Evolutionary conservation across 805 yeast species (phyloP).

Genomic region (Osmozyma mogii): DNA sequence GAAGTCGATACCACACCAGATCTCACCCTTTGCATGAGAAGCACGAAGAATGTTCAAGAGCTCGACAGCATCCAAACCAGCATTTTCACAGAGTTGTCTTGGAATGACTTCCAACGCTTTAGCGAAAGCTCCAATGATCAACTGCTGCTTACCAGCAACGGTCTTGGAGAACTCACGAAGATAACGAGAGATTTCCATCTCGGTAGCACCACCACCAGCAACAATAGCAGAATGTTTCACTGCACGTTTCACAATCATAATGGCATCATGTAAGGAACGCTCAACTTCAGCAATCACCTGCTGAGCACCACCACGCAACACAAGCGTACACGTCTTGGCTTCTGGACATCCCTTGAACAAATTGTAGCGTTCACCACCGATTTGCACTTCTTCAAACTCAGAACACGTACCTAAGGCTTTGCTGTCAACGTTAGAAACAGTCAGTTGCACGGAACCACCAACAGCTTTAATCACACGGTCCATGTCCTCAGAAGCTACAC

Average conservation of each 20-base stretch:
- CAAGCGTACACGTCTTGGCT: slow-evolving; percentile 87
- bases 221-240: slow-evolving; percentile 80
- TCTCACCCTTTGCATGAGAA: slow-evolving; percentile 89
- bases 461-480: slow-evolving; percentile 88
- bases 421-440: slow-evolving; percentile 59
- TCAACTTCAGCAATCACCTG: slow-evolving; percentile 98
- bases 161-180: slow-evolving; percentile 80
- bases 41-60: slow-evolving; percentile 83
- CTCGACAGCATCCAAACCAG: slow-evolving; percentile 98
- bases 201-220: slow-evolving; percentile 99
- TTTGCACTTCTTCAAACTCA: slow-evolving; percentile 84
- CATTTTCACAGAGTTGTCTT: slow-evolving; percentile 95
- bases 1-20: slow-evolving; percentile 90
- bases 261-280: slow-evolving; percentile 95
- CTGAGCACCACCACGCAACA: slow-evolving; percentile 96
- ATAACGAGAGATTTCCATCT: slow-evolving; percentile 90
- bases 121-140: slow-evolving; percentile 87
- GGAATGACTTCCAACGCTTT: slow-evolving; percentile 94
- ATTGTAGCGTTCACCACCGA: slow-evolving; percentile 93
- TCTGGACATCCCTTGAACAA: slow-evolving; percentile 87
- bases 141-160: slow-evolving; percentile 93
- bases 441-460: slow-evolving; percentile 81
- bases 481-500: slow-evolving; percentile 85
- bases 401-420: slow-evolving; percentile 49
- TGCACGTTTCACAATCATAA: slow-evolving; percentile 96